Conservation (phyloP, 805 yeast genomes). For the Monosporozyma aerobia region DNA sequence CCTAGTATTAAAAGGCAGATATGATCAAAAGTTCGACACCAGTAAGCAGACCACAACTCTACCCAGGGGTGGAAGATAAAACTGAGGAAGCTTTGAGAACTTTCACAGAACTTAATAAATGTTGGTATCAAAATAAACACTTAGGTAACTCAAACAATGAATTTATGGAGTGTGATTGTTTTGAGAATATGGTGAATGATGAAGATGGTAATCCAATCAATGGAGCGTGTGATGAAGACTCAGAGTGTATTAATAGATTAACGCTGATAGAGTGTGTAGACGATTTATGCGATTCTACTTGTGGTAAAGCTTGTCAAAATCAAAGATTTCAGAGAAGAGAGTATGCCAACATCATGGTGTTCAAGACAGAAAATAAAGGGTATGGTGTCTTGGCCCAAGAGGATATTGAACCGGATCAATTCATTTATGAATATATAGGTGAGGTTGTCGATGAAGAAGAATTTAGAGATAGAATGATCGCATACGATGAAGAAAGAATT, state of each 20-base stretch:
- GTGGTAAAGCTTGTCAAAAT: slow-evolving; percentile 76
- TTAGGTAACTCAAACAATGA: slow-evolving; percentile 63
- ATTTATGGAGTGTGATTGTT: slow-evolving; percentile 86
- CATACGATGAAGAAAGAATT: slow-evolving; percentile 58
- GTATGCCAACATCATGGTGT: slow-evolving; percentile 72
- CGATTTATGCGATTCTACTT: slow-evolving; percentile 43
- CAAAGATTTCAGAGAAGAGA: slow-evolving; percentile 76
- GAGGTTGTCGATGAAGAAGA: slow-evolving; percentile 78
- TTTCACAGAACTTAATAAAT: slow-evolving; percentile 47
- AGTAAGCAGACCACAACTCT: slow-evolving; percentile 10
- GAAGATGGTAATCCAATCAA: slow-evolving; percentile 31
- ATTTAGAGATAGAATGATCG: slow-evolving; percentile 66
- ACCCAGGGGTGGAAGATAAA: slow-evolving; percentile 39
- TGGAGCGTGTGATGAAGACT: slow-evolving; percentile 76
- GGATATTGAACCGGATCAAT: slow-evolving; percentile 50
- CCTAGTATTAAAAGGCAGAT: background rate
- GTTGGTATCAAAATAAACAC: slow-evolving; percentile 51
- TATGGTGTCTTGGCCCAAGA: slow-evolving; percentile 74
- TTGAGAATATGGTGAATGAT: slow-evolving; percentile 24
- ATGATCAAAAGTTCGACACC: background rate
- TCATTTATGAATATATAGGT: slow-evolving; percentile 87
- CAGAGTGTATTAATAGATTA: slow-evolving; percentile 85
- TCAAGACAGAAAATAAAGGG: slow-evolving; percentile 77
- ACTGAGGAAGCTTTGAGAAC: slow-evolving; percentile 60
- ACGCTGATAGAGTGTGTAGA: slow-evolving; percentile 88